Base-by-base conservation (phyloP, 306 rosid species). In the Amphicarpaea edgeworthii region DNA sequence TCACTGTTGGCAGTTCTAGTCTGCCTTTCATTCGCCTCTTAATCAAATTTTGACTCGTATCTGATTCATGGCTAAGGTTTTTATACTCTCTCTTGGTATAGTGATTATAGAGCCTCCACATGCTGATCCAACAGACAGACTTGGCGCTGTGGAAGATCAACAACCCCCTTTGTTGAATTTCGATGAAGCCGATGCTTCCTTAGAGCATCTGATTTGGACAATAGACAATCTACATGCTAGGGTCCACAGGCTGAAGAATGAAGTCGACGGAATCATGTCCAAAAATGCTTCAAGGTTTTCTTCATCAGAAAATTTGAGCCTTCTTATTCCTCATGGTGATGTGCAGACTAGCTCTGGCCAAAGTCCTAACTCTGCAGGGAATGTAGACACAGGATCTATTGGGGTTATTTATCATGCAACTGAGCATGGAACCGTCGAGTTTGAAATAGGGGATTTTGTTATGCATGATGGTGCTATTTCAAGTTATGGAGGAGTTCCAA, bases 221-320 rank as follows among this genome's bases (percentile, higher is more conserved):
- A 91, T 92, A 21, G 98, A 94, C 85, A 68, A 59, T 26, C 62
- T 84, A 72, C 93, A 88, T 50, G 64, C 89, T 43, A 85, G 89
- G 85, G 91, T 92, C 83, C 90, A 86, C 85, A 87, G 78, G 73
- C 82, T 94, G 64, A 94, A 86, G 90, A 68, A 70, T 77, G 95
- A 88, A 49, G 67, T 90, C 5, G 87, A 88, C 2, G 26, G 28
- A 46, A 73, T 95, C 57, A 85, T 85, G 83, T 80, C 96, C 37
- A 84, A 80, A 79, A 89, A 88, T 80, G 88, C 90, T 68, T 67
- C 89, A 1, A 87, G 42, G 87, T 88, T 91, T 79, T 88, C 95
- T 46, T 90, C 96, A 75, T 88, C 86, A 0, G 96, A 94, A 85
- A 90, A 94, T 85, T 81, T 90, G 78, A 87, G 93, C 84, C 72